Percentiles rank a stretch among this genome's conserved stretches.
These are phyloP conservation scores for Neostapfia colusana DNA, from an alignment of 176 grass and related monocot genomes.

Conservation along the genomic window DNA sequence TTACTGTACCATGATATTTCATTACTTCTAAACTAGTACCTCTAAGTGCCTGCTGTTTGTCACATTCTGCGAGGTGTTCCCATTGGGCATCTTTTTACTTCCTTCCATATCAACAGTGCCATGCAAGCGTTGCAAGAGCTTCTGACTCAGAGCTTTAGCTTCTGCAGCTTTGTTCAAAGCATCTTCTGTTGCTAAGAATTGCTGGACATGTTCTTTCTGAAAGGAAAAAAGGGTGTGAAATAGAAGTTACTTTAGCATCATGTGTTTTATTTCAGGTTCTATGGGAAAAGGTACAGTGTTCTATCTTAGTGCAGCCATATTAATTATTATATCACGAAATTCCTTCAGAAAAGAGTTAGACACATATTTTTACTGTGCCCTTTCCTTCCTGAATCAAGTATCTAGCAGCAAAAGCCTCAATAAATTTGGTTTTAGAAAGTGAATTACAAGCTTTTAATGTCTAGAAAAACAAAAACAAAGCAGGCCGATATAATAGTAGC, in stretches of 20 bases:
- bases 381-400: background rate
- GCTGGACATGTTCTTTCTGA: constrained; percentile 98
- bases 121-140: constrained; percentile 83
- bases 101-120: constrained; percentile 56
- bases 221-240: constrained; percentile 47
- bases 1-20: background rate
- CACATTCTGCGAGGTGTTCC: constrained; percentile 63
- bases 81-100: constrained; percentile 62
- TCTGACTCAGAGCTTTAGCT: constrained; percentile 88
- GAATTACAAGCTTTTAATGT: constrained; percentile 2
- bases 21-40: constrained; percentile 43
- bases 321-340: background rate
- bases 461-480: constrained; percentile 11
- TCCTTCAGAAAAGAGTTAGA: background rate
- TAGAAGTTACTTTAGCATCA: constrained; percentile 36
- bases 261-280: constrained; percentile 19
- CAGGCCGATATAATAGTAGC: constrained; percentile 2
- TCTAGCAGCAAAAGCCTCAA: background rate
- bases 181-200: constrained; percentile 99
- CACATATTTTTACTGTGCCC: background rate
- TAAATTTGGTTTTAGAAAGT: background rate
- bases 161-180: constrained; percentile 98
- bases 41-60: constrained; percentile 73
- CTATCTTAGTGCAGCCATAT: background rate
- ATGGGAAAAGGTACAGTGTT: background rate